Conservation (phyloP, 495 filamentous ascomycete species). For the Penicillium ochrochloron region DNA sequence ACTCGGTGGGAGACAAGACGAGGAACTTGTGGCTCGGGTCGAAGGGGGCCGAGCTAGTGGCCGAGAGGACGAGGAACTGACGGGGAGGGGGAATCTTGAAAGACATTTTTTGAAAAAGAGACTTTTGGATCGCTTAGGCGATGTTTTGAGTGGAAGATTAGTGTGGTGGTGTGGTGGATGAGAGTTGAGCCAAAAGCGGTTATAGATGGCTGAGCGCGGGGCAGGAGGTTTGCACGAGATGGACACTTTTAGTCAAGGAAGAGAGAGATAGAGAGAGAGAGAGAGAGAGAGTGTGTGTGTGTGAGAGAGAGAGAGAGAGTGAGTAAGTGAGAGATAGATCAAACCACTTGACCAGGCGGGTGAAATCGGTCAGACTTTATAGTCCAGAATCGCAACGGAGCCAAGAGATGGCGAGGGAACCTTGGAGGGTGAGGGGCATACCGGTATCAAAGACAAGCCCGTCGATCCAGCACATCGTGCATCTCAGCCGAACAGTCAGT, state of each 20-base stretch:
- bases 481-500: conserved; percentile 29
- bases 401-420: conserved; percentile 28
- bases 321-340: no score
- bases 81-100: conserved; percentile 39
- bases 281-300: background rate
- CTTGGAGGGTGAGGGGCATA: conserved; percentile 34
- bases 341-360: conserved; percentile 9
- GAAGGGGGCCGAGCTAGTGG: conserved; percentile 24
- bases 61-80: conserved; percentile 43
- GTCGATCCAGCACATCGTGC: conserved; percentile 41
- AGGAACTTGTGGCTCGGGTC: conserved; percentile 37
- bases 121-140: background rate
- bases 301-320: background rate
- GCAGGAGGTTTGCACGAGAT: conserved; percentile 2
- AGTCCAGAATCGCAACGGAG: conserved; percentile 21
- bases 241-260: background rate
- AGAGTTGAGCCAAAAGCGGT: conserved; percentile 4
- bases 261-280: background rate
- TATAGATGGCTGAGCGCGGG: conserved; percentile 15
- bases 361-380: conserved; percentile 42
- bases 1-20: conserved; percentile 44
- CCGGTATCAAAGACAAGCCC: conserved; percentile 31
- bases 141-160: background rate
- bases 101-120: conserved; percentile 39
- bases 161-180: background rate